Evolutionary conservation across 345 rosid species (phyloP).

Genomic region (Boechera stricta): DNA sequence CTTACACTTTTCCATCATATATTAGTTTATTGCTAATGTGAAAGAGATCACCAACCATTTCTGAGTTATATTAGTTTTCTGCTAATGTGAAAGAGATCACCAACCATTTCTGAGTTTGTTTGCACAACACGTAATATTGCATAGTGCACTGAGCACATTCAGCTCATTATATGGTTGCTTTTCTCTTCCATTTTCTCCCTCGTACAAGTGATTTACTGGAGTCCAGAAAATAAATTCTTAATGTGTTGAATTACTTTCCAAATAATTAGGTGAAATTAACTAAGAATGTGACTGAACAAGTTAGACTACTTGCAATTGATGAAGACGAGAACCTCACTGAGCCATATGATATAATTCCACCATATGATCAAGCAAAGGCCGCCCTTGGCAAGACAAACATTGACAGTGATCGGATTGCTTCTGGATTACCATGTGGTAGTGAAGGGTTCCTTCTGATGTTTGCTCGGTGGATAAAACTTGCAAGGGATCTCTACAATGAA

Average conservation of each 20-base stretch:
- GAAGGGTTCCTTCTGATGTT: conserved; percentile 99
- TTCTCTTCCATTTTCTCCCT: background rate
- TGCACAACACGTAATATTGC: background rate
- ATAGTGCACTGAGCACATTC: conserved; percentile 3
- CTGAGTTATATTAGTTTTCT: background rate
- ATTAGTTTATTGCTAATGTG: conserved; percentile 17
- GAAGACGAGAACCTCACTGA: conserved; percentile 94
- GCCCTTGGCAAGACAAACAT: conserved; percentile 98
- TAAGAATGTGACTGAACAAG: conserved; percentile 95
- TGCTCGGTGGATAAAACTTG: conserved; percentile 99
- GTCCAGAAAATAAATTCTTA: background rate
- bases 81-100: conserved; percentile 15
- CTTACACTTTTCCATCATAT: conserved; percentile 20
- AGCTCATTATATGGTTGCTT: background rate
- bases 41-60: conserved; percentile 9
- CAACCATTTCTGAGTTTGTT: conserved; percentile 16
- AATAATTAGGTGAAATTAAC: conserved; percentile 71
- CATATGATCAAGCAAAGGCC: conserved; percentile 99
- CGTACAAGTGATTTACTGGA: background rate
- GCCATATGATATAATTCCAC: conserved; percentile 78
- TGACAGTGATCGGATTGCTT: conserved; percentile 96
- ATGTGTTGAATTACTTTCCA: conserved; percentile 28
- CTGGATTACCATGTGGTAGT: conserved; percentile 98
- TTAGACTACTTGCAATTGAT: conserved; percentile 86
- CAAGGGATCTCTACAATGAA: conserved; percentile 96